Base-by-base conservation (phyloP, 2,329 filamentous ascomycete genomes). In the Decorospora gaudefroyi region DNA sequence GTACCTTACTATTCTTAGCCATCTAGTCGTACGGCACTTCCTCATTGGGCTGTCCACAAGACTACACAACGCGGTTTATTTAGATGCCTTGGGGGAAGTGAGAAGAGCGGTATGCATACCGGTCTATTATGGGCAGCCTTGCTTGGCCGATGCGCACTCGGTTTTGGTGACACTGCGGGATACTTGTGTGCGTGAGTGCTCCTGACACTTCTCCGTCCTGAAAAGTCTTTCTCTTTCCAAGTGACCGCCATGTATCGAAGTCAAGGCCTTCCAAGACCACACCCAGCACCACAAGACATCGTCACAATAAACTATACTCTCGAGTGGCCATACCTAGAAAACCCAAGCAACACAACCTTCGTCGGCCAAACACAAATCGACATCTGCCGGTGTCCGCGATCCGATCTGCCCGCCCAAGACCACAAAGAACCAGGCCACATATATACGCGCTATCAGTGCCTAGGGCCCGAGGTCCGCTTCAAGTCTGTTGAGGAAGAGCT, bases 291-390 rank as follows among this genome's bases (percentile, higher is more conserved):
- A 4, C 59, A 70, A 37, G 65, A 70, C 8, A 42, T 68, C 4
- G 64, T 59, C 12, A 61, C 61, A 2, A 54, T 77, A 25, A 70
- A 68, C 40, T 69, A 69, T 66, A 39, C 44, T 5, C 51, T 67
- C 11, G 32, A 46, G 12, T 67, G 63, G 59, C 55, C 58, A 4
- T 51, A 58, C 42, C 50, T 69, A 4, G 53, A 64, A 3, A 58
- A 64, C 23, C 64, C 65, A 1, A 61, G 56, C 46, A 64, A 64
- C 32, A 61, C 56, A 6, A 67, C 66, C 5, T 67, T 65, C 26
- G 57, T 51, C 8, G 58, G 61, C 4, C 37, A 46, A 6, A 49
- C 53, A 6, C 63, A 64, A 27, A 55, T 67, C 31, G 61, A 64
- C 33, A 34, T 59, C 16, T 64, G 65, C 48, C 40, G 48, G 15